A percentile compares a stretch with the other conserved stretches of the same genome.
Evolutionary conservation across 163 green algal genomes (phyloP).

Genomic region (Scenedesmus sp.): DNA sequence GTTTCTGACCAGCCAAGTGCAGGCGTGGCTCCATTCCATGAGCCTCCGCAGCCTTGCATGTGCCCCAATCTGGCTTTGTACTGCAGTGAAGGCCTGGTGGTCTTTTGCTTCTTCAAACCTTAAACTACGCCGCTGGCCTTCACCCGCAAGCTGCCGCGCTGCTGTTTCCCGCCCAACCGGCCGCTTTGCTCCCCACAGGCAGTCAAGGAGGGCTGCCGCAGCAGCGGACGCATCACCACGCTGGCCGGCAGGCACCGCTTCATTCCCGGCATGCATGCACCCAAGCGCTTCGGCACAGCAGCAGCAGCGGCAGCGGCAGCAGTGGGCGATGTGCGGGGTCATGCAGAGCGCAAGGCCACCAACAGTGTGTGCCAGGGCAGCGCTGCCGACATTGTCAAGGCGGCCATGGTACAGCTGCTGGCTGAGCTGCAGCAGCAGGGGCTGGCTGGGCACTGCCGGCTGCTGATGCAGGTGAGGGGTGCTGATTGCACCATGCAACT

Average conservation of each 20-base stretch:
- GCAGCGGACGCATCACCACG: constrained; percentile 66
- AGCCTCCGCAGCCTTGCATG: no score
- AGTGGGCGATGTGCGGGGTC: background rate
- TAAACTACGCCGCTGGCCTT: no score
- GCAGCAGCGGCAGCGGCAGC: background rate
- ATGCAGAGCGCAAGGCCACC: constrained; percentile 79
- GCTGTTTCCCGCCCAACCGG: no score
- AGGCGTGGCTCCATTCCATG: no score
- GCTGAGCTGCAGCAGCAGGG: constrained; percentile 59
- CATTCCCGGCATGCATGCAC: constrained; percentile 64
- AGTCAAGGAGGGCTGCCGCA: constrained; percentile 46
- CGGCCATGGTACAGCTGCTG: constrained; percentile 84
- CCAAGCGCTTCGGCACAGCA: background rate
- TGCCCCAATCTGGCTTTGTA: no score
- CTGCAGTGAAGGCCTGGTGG: no score
- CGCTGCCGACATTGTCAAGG: constrained; percentile 90
- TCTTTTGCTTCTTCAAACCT: no score
- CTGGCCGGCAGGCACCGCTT: constrained; percentile 71
- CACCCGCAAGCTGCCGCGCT: no score
- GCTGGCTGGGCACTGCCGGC: constrained; percentile 26
- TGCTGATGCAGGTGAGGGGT: constrained; percentile 63
- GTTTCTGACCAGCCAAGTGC: no score
- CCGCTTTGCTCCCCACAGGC: constrained; percentile 6
- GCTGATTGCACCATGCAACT: background rate
- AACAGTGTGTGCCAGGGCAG: constrained; percentile 84